Conservation (phyloP, 805 yeast species). For the Trichomonascus vanleenenianus region DNA sequence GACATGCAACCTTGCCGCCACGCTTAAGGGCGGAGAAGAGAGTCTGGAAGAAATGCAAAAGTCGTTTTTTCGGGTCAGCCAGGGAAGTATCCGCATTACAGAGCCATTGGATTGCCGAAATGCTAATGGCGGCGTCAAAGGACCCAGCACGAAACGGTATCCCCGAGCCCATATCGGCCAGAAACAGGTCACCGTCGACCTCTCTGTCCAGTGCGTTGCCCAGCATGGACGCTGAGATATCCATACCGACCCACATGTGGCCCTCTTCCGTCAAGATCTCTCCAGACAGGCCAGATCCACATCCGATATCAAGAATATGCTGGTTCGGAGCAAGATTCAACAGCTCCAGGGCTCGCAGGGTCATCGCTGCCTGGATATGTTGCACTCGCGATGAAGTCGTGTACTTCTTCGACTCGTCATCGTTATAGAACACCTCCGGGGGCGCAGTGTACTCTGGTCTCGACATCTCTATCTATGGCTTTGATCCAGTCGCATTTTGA, state of each 20-base stretch:
- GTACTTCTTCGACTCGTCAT: conserved; percentile 80
- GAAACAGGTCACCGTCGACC: conserved; percentile 85
- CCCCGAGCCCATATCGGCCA: conserved; percentile 91
- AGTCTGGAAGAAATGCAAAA: conserved; percentile 77
- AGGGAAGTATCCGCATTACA: conserved; percentile 86
- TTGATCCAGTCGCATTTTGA: not conserved
- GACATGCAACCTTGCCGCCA: conserved; percentile 97
- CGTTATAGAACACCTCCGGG: conserved; percentile 92
- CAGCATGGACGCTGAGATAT: conserved; percentile 91
- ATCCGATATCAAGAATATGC: conserved; percentile 82
- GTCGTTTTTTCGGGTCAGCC: conserved; percentile 77
- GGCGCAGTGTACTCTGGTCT: conserved; percentile 97
- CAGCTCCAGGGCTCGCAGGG: conserved; percentile 83
- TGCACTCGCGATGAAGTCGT: conserved; percentile 94
- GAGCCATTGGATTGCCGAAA: conserved; percentile 95
- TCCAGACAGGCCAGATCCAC: conserved; percentile 95
- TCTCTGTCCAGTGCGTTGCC: conserved; percentile 91
- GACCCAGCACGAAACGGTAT: conserved; percentile 94
- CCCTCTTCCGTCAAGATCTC: conserved; percentile 92
- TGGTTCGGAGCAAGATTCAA: conserved; percentile 63
- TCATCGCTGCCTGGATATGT: conserved; percentile 97
- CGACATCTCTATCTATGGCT: conserved; percentile 46
- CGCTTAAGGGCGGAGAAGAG: conserved; percentile 77
- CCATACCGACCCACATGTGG: conserved; percentile 93
- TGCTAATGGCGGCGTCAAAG: conserved; percentile 92